These are phyloP conservation scores for Mariannaea sp. DNA, from an alignment of 2,329 filamentous ascomycete genomes.

Conservation along the genomic window DNA sequence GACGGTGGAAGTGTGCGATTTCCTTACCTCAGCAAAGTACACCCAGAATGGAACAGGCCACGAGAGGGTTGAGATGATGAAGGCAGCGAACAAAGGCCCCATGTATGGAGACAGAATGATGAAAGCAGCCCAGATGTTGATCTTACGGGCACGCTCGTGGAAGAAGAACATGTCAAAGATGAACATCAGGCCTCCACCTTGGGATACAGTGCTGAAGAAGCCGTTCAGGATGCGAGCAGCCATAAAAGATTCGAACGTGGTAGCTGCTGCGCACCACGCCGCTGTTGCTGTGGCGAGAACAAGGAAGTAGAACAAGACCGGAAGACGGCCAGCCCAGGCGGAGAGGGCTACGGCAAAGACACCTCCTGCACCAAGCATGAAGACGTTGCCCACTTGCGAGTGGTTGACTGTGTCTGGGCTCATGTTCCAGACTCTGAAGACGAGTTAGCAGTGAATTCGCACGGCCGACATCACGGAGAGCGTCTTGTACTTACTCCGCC, in stretches of 20 bases:
- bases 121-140: slow-evolving; percentile 52
- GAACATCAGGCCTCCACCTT: slow-evolving; percentile 53
- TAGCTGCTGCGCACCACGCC: background rate
- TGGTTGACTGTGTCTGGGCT: slow-evolving; percentile 6
- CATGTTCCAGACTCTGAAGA: slow-evolving; percentile 10
- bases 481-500: slow-evolving; percentile 15
- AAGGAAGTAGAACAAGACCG: slow-evolving; percentile 25
- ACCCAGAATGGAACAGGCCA: slow-evolving; percentile 57
- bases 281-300: slow-evolving; percentile 20
- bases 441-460: too few relatives aligned
- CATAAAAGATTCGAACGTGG: slow-evolving; percentile 19
- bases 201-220: slow-evolving; percentile 51
- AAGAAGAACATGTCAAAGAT: slow-evolving; percentile 65
- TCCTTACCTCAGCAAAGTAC: slow-evolving; percentile 41
- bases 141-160: slow-evolving; percentile 58
- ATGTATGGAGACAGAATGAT: slow-evolving; percentile 49
- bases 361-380: background rate
- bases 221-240: slow-evolving; percentile 33
- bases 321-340: slow-evolving; percentile 30
- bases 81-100: slow-evolving; percentile 50
- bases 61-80: slow-evolving; percentile 50
- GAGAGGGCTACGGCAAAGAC: slow-evolving; percentile 16
- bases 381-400: slow-evolving; percentile 1
- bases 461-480: slow-evolving; percentile 20
- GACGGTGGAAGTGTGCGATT: too few relatives aligned